Conservation (phyloP, 768 basidiomycete genomes). For the Hypsizygus marmoreus region DNA sequence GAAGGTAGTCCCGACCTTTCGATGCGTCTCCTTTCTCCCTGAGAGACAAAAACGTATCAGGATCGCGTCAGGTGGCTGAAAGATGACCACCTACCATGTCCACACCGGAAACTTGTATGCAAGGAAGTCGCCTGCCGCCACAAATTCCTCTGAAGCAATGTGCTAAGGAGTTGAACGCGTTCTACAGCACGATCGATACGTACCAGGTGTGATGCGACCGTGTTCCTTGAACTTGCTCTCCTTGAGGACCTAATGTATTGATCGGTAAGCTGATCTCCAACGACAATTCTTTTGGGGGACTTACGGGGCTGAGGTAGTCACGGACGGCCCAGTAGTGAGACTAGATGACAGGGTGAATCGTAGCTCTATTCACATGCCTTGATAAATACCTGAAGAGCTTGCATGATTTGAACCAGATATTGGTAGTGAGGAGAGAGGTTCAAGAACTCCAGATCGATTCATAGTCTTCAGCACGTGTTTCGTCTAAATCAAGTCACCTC, state of each 20-base stretch:
- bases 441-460: slow-evolving; percentile 31
- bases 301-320: slow-evolving; percentile 89
- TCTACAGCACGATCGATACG: slow-evolving; percentile 21
- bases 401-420: slow-evolving; percentile 31
- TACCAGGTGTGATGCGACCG: slow-evolving; percentile 93
- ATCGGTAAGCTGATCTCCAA: slow-evolving; percentile 33
- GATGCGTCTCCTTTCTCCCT: slow-evolving; percentile 94
- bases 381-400: slow-evolving; percentile 40
- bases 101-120: slow-evolving; percentile 98
- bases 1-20: slow-evolving; percentile 90
- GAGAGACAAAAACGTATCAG: slow-evolving; percentile 7
- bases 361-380: background rate
- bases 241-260: slow-evolving; percentile 74
- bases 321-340: slow-evolving; percentile 50
- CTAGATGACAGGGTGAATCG: slow-evolving; percentile 8
- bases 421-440: slow-evolving; percentile 18
- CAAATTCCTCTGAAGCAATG: slow-evolving; percentile 80
- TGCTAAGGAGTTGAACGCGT: slow-evolving; percentile 22
- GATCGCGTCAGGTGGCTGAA: background rate
- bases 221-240: slow-evolving; percentile 99
- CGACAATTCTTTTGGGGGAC: too few relatives aligned
- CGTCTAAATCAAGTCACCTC: slow-evolving; percentile 14
- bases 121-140: slow-evolving; percentile 96
- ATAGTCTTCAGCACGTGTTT: slow-evolving; percentile 30
- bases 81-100: slow-evolving; percentile 72